Evolutionary conservation across 169 alveolate species (phyloP), one percentile per base, ranked within the genome.

Genomic region (Eimeria necatrix): DNA sequence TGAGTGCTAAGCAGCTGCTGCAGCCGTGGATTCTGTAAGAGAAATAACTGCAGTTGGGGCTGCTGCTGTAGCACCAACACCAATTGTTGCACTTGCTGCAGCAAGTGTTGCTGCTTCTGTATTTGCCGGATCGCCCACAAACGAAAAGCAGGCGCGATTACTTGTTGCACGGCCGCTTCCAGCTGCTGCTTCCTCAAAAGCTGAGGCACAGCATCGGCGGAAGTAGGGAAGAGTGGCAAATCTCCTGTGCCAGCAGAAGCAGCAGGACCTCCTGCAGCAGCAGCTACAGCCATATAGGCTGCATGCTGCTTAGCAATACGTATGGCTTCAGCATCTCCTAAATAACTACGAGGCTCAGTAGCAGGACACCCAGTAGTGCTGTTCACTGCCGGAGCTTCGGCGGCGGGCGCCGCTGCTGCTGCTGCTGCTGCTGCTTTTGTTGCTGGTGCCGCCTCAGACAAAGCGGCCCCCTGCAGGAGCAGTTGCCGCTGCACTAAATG

Each of bases 251-350:
- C 20, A 0, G 56, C 73, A 48, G 20, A 7, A 53, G 70, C 94
- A 14, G 18, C 85, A 53, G 32, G 51, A 6, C 18, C 85, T 18
- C 49, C 56, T n/a, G 94, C 73, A 48, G 56, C 49, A 87, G 84
- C 94, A 2, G 85, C 85, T 26, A 68, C 73, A 22, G 85, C 85
- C 2, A 52, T 18, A 20, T 85, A 85, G n/a, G 81, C 92, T 56
- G 92, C 92, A 60, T 85, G 92, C 61, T 85, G 92, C 51, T 53
- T 24, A 41, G 92, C 92, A 53, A 85, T 85, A n/a, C 92, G 92
- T 20, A 53, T 22, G 92, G 80, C 48, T 16, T 59, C 74, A n/a
- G 84, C 51, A 20, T 53, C 24, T 20, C 61, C 85, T 10, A 70
- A 16, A n/a, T 51, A 1, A 46, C 53, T 56, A 20, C 32, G 10